Evolutionary conservation across 805 yeast species (phyloP).

Genomic region (Barnettozyma pratensis): DNA sequence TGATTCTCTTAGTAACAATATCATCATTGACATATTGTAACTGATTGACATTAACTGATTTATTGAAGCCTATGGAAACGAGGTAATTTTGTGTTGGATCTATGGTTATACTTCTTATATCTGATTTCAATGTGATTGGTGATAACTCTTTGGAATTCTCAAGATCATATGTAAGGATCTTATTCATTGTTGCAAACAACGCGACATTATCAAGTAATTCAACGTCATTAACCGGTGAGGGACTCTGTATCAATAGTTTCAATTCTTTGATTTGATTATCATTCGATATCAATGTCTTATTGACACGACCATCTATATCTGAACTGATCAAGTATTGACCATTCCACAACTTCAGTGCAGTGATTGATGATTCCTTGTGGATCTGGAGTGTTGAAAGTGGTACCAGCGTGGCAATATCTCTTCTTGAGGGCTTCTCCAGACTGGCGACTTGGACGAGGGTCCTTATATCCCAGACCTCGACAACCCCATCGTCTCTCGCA

Average conservation of each 20-base stretch:
- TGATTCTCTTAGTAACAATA: conserved; percentile 11
- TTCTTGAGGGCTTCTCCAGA: conserved; percentile 5
- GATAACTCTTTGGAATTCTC: conserved; percentile 4
- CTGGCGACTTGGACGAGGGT: conserved; percentile 9
- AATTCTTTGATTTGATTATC: not conserved
- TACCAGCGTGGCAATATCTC: conserved; percentile 5
- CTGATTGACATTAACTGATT: conserved; percentile 15
- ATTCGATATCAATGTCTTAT: conserved; percentile 6
- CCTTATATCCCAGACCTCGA: conserved; percentile 17
- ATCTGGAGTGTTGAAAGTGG: conserved; percentile 1
- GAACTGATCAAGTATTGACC: conserved; percentile 7
- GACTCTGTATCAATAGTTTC: conserved; percentile 9
- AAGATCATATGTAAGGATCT: conserved; percentile 12
- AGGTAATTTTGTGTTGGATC: conserved; percentile 21
- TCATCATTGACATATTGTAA: conserved; percentile 12
- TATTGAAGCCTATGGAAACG: conserved; percentile 23
- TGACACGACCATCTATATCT: conserved; percentile 15
- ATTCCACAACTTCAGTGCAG: conserved; percentile 7
- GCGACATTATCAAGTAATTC: conserved; percentile 6
- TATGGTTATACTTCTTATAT: conserved; percentile 15
- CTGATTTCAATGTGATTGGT: conserved; percentile 18
- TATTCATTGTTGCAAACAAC: conserved; percentile 16
- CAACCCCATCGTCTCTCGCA: conserved; percentile 9
- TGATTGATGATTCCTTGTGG: conserved; percentile 6
- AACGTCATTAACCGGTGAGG: conserved; percentile 16